Base-by-base conservation (phyloP, 331 rosid species). In the Cydonia oblonga region DNA sequence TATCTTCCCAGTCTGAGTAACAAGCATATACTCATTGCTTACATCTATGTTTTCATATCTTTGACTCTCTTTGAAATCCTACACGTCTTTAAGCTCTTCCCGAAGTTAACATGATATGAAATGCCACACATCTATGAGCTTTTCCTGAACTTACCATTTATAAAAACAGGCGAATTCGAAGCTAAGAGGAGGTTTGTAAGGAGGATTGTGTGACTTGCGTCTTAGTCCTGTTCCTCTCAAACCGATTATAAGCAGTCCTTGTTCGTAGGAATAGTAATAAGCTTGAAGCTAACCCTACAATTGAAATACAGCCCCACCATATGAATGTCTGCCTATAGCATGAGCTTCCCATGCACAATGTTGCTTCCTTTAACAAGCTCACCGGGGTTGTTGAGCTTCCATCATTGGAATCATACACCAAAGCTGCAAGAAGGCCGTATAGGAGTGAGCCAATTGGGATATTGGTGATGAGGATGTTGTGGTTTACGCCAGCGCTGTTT, bases 401-500 rank as follows among this genome's bases (percentile, higher is more conserved):
- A 13, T 83, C 86, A 9, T 77, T 81, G 58, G 89, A 77, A 70
- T 93, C 98, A 66, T 93, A 93, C 66, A 93, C 88, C 32, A 74
- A 25, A 10, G 98, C 98, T 26, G 98, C 96, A 6, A 93, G 82
- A 49, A 78, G 81, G 35, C 98, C 98, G 49, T 93, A 91, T 12
- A 91, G 71, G 56, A 93, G 92, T 0, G 96, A 93, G 20, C 98
- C 97, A 22, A 91, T 79, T 28, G 98, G 96, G 69, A 91, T 93
- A 42, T 93, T 93, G 51, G 97, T 93, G 57, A 93, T 91, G 64
- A 91, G 89, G 56, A 91, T 89, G 85, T 91, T 91, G 88, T 91
- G 97, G 77, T 91, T 93, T 52, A 91, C 88, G 7, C 96, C 90
- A 14, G 86, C 66, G 38, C 84, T 85, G 79, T 84, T 84, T 2